phyloP scores from a whole-genome alignment of 306 rosid genomes.

The Fagus sylvatica region DNA sequence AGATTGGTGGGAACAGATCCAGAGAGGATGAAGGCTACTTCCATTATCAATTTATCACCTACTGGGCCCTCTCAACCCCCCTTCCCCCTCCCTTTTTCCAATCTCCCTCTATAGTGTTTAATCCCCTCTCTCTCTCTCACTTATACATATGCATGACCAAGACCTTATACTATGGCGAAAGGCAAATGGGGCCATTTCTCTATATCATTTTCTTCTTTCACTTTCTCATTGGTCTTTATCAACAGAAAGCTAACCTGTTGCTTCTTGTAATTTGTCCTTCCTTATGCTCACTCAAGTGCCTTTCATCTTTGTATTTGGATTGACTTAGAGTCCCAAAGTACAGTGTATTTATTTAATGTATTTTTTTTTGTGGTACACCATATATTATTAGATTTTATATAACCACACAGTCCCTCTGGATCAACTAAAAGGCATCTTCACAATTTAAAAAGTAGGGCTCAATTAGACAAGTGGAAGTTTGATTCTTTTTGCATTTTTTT shows the following conservation, averaged over 20 bases:
- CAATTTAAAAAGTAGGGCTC: background rate
- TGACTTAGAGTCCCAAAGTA: constrained; percentile 22
- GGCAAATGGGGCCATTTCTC: constrained; percentile 55
- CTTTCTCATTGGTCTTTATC: constrained; percentile 47
- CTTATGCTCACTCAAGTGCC: constrained; percentile 35
- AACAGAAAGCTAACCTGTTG: constrained; percentile 35
- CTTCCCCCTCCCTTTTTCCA: background rate
- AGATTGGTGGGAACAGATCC: constrained; percentile 52
- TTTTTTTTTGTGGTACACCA: background rate
- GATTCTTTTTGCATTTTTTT: too few relatives aligned
- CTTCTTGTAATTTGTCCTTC: constrained; percentile 20
- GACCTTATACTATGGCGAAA: constrained; percentile 34
- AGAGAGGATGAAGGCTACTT: constrained; percentile 76
- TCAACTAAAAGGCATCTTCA: background rate
- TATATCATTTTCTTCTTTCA: constrained; percentile 37
- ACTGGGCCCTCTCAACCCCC: constrained; percentile 37
- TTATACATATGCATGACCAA: constrained; percentile 32
- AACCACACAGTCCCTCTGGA: background rate
- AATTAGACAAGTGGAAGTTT: background rate
- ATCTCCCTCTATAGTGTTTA: constrained; percentile 19
- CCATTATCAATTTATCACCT: constrained; percentile 41
- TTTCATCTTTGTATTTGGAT: constrained; percentile 31
- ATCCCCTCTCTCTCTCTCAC: constrained; percentile 34
- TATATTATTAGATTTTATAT: background rate
- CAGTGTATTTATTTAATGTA: constrained; percentile 4